Evolutionary conservation across 768 basidiomycete genomes (phyloP).

Genomic region (Pleurotus giganteus): DNA sequence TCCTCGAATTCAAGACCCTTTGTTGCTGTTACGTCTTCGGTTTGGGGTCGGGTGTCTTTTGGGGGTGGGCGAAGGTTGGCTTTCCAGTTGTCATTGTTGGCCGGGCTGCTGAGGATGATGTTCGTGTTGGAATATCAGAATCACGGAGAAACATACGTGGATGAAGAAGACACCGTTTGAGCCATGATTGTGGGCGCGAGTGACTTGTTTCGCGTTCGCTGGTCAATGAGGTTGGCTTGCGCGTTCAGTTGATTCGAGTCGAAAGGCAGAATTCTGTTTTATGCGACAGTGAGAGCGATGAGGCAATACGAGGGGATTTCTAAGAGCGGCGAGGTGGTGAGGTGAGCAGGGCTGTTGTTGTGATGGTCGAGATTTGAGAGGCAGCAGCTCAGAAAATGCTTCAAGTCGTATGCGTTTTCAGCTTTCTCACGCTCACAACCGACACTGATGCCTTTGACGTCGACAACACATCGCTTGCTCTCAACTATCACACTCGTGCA

Average conservation of each 20-base stretch:
- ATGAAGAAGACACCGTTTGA: constrained; percentile 28
- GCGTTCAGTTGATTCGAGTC: not conserved
- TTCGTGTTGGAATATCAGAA: not conserved
- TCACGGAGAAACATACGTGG: constrained; percentile 22
- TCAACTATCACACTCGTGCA: no score
- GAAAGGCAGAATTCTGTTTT: not conserved
- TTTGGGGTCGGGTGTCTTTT: constrained; percentile 93
- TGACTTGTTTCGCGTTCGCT: constrained; percentile 1
- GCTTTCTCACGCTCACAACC: constrained; percentile 1
- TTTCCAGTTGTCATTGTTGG: constrained; percentile 62
- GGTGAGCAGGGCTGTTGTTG: not conserved
- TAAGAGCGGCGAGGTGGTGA: not conserved
- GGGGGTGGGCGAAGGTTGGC: constrained; percentile 76
- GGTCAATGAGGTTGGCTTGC: not conserved
- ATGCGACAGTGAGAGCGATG: not conserved
- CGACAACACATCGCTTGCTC: no score
- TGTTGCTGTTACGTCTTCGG: constrained; percentile 93
- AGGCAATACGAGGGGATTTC: not conserved
- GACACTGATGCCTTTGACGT: not conserved
- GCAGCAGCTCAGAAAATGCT: not conserved
- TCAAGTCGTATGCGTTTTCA: not conserved
- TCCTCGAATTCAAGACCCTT: constrained; percentile 97
- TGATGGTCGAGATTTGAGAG: not conserved
- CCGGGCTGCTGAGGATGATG: constrained; percentile 23
- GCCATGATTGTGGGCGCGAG: constrained; percentile 15